Evolutionary conservation across 2,329 filamentous ascomycete species (phyloP).

Genomic region (Bipolaris zeicola): DNA sequence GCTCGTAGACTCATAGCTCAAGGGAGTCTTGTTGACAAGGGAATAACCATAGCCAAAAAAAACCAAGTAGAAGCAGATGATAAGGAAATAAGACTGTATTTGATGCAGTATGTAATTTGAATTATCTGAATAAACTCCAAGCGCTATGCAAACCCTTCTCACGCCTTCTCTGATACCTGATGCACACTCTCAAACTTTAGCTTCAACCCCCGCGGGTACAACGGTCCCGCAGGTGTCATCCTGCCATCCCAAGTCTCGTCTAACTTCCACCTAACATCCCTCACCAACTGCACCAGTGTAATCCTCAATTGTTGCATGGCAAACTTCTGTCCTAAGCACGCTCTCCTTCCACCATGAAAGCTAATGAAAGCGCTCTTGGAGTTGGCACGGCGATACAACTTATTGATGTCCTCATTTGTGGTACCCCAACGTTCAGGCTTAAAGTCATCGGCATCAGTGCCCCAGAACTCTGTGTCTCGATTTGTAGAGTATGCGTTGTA

Average conservation of each 20-base stretch:
- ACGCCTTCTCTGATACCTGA: background rate
- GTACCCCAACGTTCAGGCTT: conserved; percentile 50
- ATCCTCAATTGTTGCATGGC: conserved; percentile 48
- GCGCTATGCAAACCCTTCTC: background rate
- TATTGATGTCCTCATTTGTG: conserved; percentile 44
- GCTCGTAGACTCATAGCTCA: too few species aligned
- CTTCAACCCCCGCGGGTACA: conserved; percentile 28
- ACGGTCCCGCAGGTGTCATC: conserved; percentile 35
- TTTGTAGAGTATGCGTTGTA: conserved; percentile 40
- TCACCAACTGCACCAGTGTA: conserved; percentile 40
- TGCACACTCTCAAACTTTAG: conserved; percentile 24
- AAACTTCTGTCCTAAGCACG: conserved; percentile 52
- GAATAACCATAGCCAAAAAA: too few species aligned
- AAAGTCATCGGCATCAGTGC: conserved; percentile 43
- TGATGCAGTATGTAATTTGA: background rate
- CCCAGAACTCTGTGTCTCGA: conserved; percentile 35
- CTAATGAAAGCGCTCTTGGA: conserved; percentile 50
- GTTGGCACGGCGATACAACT: conserved; percentile 44
- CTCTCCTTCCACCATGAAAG: conserved; percentile 51
- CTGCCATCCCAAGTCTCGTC: conserved; percentile 35
- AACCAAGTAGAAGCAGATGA: background rate
- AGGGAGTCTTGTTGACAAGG: too few species aligned
- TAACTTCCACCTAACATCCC: conserved; percentile 29
- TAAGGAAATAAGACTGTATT: background rate
- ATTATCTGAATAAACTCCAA: background rate